These are phyloP conservation scores for Astrothelium macrocarpum DNA, from an alignment of 495 filamentous ascomycete genomes.

Conservation along the genomic window DNA sequence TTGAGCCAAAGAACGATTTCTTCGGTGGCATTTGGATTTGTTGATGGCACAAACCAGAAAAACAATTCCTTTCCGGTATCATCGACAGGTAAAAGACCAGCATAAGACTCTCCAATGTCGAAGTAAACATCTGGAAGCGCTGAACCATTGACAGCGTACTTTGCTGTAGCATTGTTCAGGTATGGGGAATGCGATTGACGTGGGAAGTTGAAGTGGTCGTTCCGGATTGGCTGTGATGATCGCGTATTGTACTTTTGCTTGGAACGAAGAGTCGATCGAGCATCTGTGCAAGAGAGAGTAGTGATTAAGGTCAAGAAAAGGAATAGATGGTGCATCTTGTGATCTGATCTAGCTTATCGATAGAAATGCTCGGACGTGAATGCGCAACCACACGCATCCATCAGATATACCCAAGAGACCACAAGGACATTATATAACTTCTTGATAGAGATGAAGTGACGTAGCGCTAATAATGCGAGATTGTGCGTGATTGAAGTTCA, in stretches of 20 bases:
- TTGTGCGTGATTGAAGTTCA: background rate
- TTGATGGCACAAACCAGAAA: slow-evolving; percentile 36
- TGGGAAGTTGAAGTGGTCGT: background rate
- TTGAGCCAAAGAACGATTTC: slow-evolving; percentile 36
- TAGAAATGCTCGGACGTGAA: background rate
- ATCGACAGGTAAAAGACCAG: slow-evolving; percentile 32
- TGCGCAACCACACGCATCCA: background rate
- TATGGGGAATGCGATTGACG: background rate
- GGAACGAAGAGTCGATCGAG: background rate
- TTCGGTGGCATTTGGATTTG: slow-evolving; percentile 23
- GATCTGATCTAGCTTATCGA: background rate
- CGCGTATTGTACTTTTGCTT: slow-evolving; percentile 3
- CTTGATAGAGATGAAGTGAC: background rate
- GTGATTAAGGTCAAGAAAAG: background rate
- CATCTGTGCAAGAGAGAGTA: background rate
- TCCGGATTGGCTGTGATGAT: background rate
- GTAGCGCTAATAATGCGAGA: background rate
- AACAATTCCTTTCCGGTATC: slow-evolving; percentile 30
- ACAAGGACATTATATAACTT: background rate
- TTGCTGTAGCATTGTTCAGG: slow-evolving; percentile 9
- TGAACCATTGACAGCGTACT: slow-evolving; percentile 32
- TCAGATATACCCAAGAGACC: background rate
- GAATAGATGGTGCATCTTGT: background rate
- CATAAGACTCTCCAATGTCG: slow-evolving; percentile 36
- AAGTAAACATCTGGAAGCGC: slow-evolving; percentile 34